Conservation (phyloP, 441 rosid species). For the Metrosideros polymorpha region DNA sequence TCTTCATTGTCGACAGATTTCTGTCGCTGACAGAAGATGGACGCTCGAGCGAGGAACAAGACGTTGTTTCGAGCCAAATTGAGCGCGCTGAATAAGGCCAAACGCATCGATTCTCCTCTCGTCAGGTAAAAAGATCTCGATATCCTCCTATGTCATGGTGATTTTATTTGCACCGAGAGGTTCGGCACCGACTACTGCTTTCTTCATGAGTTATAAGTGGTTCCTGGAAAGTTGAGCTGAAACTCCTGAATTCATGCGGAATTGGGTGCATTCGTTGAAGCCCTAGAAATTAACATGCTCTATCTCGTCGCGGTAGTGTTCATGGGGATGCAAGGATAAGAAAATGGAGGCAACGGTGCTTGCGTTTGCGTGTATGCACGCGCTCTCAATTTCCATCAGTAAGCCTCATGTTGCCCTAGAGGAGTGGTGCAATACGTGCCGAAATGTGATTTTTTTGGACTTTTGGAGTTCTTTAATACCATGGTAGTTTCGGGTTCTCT, state of each 20-base stretch:
- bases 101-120: constrained; percentile 78
- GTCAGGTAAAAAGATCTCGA: constrained; percentile 37
- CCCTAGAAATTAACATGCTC: background rate
- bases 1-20: background rate
- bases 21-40: constrained; percentile 25
- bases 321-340: background rate
- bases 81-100: constrained; percentile 67
- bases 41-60: constrained; percentile 65
- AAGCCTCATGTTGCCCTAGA: background rate
- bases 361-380: too few relatives aligned
- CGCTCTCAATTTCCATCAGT: too few relatives aligned
- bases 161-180: background rate
- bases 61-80: constrained; percentile 77
- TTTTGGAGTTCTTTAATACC: background rate
- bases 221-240: background rate
- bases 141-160: background rate
- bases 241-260: background rate
- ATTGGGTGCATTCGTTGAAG: background rate
- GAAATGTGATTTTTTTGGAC: background rate
- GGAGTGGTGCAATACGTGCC: background rate
- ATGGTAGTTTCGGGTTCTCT: background rate
- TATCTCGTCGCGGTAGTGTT: background rate
- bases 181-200: background rate
- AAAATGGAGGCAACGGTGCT: background rate
- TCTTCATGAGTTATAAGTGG: background rate